Evolutionary conservation across 257 asterid species (phyloP).

Genomic region (Nicotiana tomentosiformis): DNA sequence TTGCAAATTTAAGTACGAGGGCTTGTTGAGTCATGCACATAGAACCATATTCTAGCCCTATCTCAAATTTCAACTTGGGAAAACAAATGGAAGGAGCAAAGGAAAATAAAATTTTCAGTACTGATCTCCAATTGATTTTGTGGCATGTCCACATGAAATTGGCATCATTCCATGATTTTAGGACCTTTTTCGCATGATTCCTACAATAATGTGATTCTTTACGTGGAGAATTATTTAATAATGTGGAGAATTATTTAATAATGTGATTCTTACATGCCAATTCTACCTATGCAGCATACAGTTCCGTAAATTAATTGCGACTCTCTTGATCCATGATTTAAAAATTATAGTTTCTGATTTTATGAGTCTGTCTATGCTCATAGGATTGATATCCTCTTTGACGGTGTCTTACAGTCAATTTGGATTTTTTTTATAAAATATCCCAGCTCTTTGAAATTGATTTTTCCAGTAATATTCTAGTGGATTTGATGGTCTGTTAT

Average conservation of each 20-base stretch:
- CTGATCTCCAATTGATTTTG: neutral
- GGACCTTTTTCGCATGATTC: neutral
- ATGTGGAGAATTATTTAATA: neutral
- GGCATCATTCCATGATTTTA: neutral
- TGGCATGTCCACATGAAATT: slow-evolving; percentile 1
- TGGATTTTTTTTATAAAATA: neutral
- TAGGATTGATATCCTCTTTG: slow-evolving; percentile 5
- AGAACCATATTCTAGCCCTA: neutral
- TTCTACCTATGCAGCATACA: neutral
- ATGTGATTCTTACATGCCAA: neutral
- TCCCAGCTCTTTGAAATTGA: neutral
- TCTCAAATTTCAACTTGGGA: slow-evolving; percentile 2
- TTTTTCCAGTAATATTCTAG: neutral
- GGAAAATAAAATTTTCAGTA: neutral
- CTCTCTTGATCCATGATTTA: slow-evolving; percentile 3
- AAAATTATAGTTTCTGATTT: neutral
- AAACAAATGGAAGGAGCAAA: neutral
- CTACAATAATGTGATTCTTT: neutral
- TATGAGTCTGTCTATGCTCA: neutral
- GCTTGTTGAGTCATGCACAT: neutral
- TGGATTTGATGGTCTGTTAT: neutral
- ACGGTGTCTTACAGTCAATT: neutral
- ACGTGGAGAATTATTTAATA: neutral
- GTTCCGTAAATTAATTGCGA: neutral
- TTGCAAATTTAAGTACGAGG: neutral